These are phyloP conservation scores for Neurospora africana DNA, from an alignment of 495 filamentous ascomycete species.

Conservation along the genomic window DNA sequence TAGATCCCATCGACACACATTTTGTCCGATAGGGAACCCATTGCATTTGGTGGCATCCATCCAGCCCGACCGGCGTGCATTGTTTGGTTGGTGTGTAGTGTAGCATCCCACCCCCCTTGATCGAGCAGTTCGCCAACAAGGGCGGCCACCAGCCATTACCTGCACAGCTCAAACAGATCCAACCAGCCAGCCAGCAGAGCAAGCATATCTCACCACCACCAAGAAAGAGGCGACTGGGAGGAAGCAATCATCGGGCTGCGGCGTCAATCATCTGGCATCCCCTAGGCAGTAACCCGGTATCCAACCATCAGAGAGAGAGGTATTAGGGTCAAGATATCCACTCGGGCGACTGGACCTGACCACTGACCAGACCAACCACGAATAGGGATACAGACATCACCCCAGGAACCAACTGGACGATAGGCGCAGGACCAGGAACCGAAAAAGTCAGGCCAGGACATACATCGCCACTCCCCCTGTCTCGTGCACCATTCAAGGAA, in stretches of 20 bases:
- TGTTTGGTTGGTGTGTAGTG: background rate
- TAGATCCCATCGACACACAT: slow-evolving; percentile 8
- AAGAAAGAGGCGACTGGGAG: background rate
- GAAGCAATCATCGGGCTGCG: background rate
- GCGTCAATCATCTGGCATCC: background rate
- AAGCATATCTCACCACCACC: background rate
- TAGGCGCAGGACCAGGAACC: background rate
- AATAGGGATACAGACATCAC: background rate
- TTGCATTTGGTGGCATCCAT: slow-evolving; percentile 18
- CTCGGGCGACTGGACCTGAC: slow-evolving; percentile 5
- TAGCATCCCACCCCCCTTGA: background rate
- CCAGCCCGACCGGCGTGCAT: slow-evolving; percentile 7
- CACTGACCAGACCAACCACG: background rate
- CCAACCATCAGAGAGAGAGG: background rate
- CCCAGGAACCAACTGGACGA: background rate
- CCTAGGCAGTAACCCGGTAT: background rate
- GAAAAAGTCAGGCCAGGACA: background rate
- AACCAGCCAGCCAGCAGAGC: slow-evolving; percentile 5
- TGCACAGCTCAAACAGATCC: slow-evolving; percentile 7
- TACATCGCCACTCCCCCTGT: slow-evolving; percentile 18
- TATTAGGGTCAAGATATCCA: slow-evolving; percentile 1
- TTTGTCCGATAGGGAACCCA: slow-evolving; percentile 10
- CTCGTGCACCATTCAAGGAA: slow-evolving; percentile 12
- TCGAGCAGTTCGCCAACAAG: slow-evolving; percentile 18
- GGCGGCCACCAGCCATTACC: slow-evolving; percentile 5